Base-by-base conservation (phyloP, 139 green algal genomes). In the Auxenochlorella pyrenoidosa region DNA sequence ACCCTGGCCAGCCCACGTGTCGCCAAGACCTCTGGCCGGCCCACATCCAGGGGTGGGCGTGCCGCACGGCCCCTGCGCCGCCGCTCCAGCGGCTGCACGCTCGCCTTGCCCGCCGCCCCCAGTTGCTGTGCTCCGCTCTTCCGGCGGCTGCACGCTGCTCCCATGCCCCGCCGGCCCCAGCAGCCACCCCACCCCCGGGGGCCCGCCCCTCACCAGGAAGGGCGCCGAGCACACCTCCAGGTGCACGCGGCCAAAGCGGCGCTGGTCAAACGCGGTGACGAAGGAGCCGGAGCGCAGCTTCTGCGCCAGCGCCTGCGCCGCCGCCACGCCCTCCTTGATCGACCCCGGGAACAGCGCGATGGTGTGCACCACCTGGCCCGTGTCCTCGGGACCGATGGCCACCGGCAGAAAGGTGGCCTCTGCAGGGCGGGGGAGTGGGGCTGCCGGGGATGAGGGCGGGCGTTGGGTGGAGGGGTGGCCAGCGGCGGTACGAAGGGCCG, bases 331-430 rank as follows among this genome's bases (percentile, higher is more conserved):
- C 28, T 15, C 51, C 51, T 6, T 5, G 12, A 83, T 19, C 3
- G 51, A 8, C 6, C 51, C 78, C 10, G 51, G 51, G 54, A 83
- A 83, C 34, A 83, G 78, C 5, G 78, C 78, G 19, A 83, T 51
- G 21, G 78, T 51, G 51, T 83, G 78, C 54, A 83, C 78, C 19
- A 60, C 34, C 34, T 72, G 78, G n/a, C 51, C 78, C 76, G 65
- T 13, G 51, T 71, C 78, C 78, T 51, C 51, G 15, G 78, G 51
- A 22, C 34, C 78, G 36, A 71, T 71, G 34, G 54, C 78, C n/a
- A 83, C 78, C 28, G 54, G 54, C 15, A 83, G 24, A 51, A 83
- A 54, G 15, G 78, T 83, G 78, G 78, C 78, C 32, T 22, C 78
- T 83, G 78, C 75, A 63, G 18, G 30, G 26, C 30, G 63, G 63